Conservation (phyloP, 1,139 yeast genomes). For the Debaryomyces sp. region DNA sequence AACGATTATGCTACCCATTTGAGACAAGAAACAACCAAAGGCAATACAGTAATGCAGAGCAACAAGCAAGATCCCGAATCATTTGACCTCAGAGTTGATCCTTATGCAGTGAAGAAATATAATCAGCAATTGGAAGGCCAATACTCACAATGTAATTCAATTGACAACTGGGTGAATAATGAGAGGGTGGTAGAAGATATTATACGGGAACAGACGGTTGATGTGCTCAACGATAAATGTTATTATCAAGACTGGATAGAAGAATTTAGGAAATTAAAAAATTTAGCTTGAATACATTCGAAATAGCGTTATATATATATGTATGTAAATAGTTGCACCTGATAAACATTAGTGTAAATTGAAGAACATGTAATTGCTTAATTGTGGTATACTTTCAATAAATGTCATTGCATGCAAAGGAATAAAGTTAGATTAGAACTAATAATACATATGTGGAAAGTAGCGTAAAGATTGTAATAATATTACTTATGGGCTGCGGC, state of each 20-base stretch:
- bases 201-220: slow-evolving; percentile 35
- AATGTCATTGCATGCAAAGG: slow-evolving; percentile 3
- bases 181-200: slow-evolving; percentile 39
- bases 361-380: neutral
- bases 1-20: slow-evolving; percentile 26
- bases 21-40: slow-evolving; percentile 18
- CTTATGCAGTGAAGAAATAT: slow-evolving; percentile 38
- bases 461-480: neutral
- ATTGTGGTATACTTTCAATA: neutral
- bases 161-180: slow-evolving; percentile 42
- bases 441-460: neutral
- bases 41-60: slow-evolving; percentile 7
- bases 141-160: slow-evolving; percentile 28
- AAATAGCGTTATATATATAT: neutral
- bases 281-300: slow-evolving; percentile 1
- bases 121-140: slow-evolving; percentile 24
- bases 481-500: slow-evolving; percentile 42
- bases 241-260: slow-evolving; percentile 38
- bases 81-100: slow-evolving; percentile 41
- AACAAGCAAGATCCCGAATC: slow-evolving; percentile 3
- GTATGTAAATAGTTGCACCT: slow-evolving; percentile 6
- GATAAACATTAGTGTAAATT: neutral
- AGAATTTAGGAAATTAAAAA: slow-evolving; percentile 17
- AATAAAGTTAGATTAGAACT: neutral
- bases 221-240: slow-evolving; percentile 40